Evolutionary conservation across 2,329 filamentous ascomycete species (phyloP), one percentile per base, ranked within the genome.

Genomic region (Periconia sp.): DNA sequence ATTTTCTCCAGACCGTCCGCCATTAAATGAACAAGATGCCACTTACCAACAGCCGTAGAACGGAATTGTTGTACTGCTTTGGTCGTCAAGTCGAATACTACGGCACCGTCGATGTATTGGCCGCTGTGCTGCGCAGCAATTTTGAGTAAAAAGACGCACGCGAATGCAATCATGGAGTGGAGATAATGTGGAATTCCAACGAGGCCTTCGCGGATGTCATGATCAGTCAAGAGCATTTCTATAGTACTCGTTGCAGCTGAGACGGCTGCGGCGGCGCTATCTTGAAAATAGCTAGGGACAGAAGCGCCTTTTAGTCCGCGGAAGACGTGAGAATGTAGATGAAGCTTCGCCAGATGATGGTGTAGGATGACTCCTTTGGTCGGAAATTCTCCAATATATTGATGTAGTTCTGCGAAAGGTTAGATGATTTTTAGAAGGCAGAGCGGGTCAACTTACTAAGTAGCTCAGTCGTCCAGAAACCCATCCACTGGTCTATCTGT

Each of bases 101-200:
- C 52, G 1, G 57, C 53, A 3, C 66, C 60, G 11, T 74, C 66
- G 10, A 76, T 68, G 2, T 75, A 63, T 3, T 68, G 64, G 5
- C 66, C 68, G 0, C 63, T 56, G 48, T 75, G 71, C 19, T 74
- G 76, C 17, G 71, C 67, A 1, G 75, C 69, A 1, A 79, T 63
- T 46, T 78, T 78, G 24, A 78, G 69, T 1, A 80, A 66, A 45
- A 80, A 80, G 52, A 78, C 75, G 52, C 75, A 78, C 1, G 78
- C 76, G 43, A 80, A 80, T 0, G 74, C 76, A 0, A 76, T 78
- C 78, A 80, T 80, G 31, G 74, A 76, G 43, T 78, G 74, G 30
- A 78, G 69, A 36, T 79, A 80, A 3, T 75, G 74, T 2, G 78
- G 77, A 59, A 80, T 76, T 1, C 77, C 73, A 43, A 50, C 66